phyloP scores from a whole-genome alignment of 345 rosid species.

The Euclidium syriacum region DNA sequence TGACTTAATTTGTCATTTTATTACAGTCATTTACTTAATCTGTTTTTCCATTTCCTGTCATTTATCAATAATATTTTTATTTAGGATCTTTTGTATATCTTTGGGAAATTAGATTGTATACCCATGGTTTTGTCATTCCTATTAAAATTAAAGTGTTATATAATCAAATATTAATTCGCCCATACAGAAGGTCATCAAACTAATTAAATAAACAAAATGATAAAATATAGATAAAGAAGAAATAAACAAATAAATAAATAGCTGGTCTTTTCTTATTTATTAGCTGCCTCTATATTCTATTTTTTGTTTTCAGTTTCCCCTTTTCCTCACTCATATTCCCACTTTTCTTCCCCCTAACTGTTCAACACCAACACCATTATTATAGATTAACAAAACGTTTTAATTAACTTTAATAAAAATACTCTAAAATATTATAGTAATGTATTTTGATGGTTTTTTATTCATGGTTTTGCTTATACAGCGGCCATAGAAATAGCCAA shows the following conservation, averaged over 20 bases:
- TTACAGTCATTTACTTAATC: too few relatives aligned
- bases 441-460: neutral
- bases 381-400: neutral
- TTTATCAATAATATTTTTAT: too few relatives aligned
- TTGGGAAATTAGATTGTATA: too few relatives aligned
- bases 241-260: neutral
- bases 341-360: neutral
- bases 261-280: neutral
- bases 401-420: neutral
- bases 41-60: too few relatives aligned
- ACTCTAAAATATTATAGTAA: neutral
- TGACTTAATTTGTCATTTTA: too few relatives aligned
- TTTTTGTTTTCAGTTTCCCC: neutral
- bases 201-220: too few relatives aligned
- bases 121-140: too few relatives aligned
- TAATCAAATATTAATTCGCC: neutral
- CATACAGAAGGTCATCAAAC: neutral
- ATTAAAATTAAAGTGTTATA: neutral
- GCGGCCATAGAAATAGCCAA: constrained; percentile 11
- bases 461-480: neutral
- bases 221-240: too few relatives aligned
- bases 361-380: neutral
- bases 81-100: too few relatives aligned
- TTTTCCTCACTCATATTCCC: neutral
- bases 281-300: neutral